These are phyloP conservation scores for Penicillium sp. DNA, from an alignment of 2,329 filamentous ascomycete genomes.

Conservation along the genomic window DNA sequence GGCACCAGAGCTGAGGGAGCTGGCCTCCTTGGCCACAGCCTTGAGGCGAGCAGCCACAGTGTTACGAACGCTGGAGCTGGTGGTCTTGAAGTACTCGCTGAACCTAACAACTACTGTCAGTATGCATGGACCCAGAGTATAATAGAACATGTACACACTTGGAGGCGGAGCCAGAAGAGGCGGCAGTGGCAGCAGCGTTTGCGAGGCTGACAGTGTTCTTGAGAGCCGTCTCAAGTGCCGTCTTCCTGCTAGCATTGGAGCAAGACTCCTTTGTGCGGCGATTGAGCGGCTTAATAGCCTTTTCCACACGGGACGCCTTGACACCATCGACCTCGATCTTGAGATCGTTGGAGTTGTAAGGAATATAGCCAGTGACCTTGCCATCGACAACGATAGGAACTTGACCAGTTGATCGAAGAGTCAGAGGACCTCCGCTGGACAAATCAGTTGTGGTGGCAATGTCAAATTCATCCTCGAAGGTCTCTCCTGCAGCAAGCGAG, in stretches of 20 bases:
- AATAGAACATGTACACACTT: slow-evolving; percentile 1
- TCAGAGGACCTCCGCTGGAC: slow-evolving; percentile 51
- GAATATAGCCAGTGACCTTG: slow-evolving; percentile 53
- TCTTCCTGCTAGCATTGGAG: slow-evolving; percentile 51
- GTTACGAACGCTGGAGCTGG: slow-evolving; percentile 44
- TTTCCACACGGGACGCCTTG: slow-evolving; percentile 51
- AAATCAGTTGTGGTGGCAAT: slow-evolving; percentile 42
- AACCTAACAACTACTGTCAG: slow-evolving; percentile 10
- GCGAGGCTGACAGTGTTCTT: slow-evolving; percentile 47
- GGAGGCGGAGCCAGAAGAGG: slow-evolving; percentile 43
- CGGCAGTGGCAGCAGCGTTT: slow-evolving; percentile 52
- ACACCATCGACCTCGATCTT: slow-evolving; percentile 55
- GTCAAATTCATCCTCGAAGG: slow-evolving; percentile 33
- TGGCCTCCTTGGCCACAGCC: slow-evolving; percentile 55
- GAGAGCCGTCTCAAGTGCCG: slow-evolving; percentile 51
- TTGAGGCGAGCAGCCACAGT: slow-evolving; percentile 53
- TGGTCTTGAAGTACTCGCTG: slow-evolving; percentile 61
- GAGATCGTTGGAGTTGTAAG: slow-evolving; percentile 59
- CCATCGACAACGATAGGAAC: slow-evolving; percentile 54
- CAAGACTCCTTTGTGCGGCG: slow-evolving; percentile 53
- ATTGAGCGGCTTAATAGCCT: slow-evolving; percentile 40
- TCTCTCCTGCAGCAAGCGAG: slow-evolving; percentile 29
- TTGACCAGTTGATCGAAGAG: slow-evolving; percentile 54
- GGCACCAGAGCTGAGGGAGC: slow-evolving; percentile 46
- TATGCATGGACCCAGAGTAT: neutral